Base-by-base conservation (phyloP, 108 stramenopile genomes). In the Phaeodactylum tricornutum region DNA sequence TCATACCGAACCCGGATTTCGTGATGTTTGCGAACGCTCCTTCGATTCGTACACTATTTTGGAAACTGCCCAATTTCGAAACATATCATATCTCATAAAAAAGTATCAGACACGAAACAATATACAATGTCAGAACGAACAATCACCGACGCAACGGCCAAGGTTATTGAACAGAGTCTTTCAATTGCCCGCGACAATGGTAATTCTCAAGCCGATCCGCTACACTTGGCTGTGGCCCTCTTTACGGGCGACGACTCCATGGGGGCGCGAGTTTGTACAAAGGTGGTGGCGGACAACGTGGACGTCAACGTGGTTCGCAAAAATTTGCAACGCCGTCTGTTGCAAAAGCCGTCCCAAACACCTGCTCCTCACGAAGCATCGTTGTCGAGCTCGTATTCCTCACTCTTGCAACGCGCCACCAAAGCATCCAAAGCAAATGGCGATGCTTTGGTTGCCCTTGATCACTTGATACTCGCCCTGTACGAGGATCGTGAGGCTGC, bases 111-210 rank as follows among this genome's bases (percentile, higher is more conserved):
- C n/a, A n/a, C n/a, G n/a, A n/a, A n/a, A n/a, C n/a, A n/a, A n/a
- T n/a, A n/a, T n/a, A n/a, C n/a, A n/a, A n/a, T n/a, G n/a, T n/a
- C n/a, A n/a, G n/a, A n/a, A n/a, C n/a, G n/a, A n/a, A n/a, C n/a
- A n/a, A 57, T 89, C 50, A 89, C 87, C 25, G 87, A 89, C 39
- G 83, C 83, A 9, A 77, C 83, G 14, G 44, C 75, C 22, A 89
- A 80, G 50, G 74, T 67, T 7, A 53, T 89, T 34, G 65, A 89
- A 45, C 57, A 74, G 43, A 11, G 64, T 2, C 57, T 89, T 7
- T 43, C 42, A 34, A 54, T 80, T 15, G 81, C 87, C 25, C 62
- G 71, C 4, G 81, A 80, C 70, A 82, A 89, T 49, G 87, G 87
- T 9, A 80, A 85, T 43, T 52, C 82, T 21, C 39, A 43, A 1